phyloP scores from a whole-genome alignment of 2,329 filamentous ascomycete species.

The Zelopaecilomyces penicillatus region DNA sequence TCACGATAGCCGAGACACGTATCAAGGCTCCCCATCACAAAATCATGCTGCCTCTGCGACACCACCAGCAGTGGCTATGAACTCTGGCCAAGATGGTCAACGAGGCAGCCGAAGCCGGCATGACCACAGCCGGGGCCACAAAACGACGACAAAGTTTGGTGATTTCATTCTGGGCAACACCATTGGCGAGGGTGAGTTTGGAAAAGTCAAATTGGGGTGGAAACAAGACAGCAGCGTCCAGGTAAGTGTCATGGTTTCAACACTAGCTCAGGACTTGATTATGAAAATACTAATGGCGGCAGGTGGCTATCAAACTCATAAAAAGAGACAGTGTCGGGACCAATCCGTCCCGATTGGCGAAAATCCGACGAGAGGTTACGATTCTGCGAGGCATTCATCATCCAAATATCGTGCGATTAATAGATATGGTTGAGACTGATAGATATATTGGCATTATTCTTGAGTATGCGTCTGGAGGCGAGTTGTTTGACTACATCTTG shows the following conservation, averaged over 20 bases:
- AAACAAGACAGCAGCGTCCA: conserved; percentile 89
- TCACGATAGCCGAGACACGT: conserved; percentile 14
- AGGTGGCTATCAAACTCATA: conserved; percentile 97
- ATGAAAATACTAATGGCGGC: conserved; percentile 12
- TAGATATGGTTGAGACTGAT: conserved; percentile 98
- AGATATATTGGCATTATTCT: conserved; percentile 96
- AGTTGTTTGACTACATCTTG: conserved; percentile 96
- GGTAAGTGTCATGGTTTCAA: conserved; percentile 31
- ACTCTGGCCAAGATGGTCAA: conserved; percentile 36
- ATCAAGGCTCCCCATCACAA: conserved; percentile 17
- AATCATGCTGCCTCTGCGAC: conserved; percentile 35
- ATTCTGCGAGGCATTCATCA: conserved; percentile 84
- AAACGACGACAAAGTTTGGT: conserved; percentile 73
- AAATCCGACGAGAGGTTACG: conserved; percentile 94
- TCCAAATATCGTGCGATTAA: conserved; percentile 91
- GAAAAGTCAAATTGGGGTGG: conserved; percentile 98
- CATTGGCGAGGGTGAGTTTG: conserved; percentile 94
- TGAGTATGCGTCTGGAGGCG: conserved; percentile 94
- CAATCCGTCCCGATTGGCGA: conserved; percentile 82
- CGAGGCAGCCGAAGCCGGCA: conserved; percentile 49
- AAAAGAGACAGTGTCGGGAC: conserved; percentile 81
- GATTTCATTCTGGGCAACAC: conserved; percentile 95
- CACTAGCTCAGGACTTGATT: background rate
- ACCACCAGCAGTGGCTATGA: conserved; percentile 36
- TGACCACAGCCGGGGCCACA: conserved; percentile 48